Percentiles rank a stretch among this genome's conserved stretches.
phyloP scores from a whole-genome alignment of 805 yeast species.

The Torulaspora gathmanii region DNA sequence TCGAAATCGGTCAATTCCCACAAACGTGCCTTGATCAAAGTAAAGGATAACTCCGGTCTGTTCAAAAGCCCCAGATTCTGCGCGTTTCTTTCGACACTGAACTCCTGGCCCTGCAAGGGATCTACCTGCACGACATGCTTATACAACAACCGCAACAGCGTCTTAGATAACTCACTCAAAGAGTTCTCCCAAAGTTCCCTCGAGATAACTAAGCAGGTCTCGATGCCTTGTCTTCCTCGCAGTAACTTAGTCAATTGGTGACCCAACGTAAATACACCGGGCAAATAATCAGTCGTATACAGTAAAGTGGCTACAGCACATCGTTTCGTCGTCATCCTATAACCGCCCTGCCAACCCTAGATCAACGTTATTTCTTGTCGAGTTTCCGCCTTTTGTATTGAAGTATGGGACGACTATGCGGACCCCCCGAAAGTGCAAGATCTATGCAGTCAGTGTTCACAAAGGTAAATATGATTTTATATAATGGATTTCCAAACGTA shows the following conservation, averaged over 20 bases:
- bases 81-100: slow-evolving; percentile 18
- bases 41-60: slow-evolving; percentile 50
- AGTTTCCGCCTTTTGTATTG: neutral
- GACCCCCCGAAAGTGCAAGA: slow-evolving; percentile 1
- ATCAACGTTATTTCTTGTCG: neutral
- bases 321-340: slow-evolving; percentile 2
- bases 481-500: slow-evolving; percentile 7
- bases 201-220: slow-evolving; percentile 22
- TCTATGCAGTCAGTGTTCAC: neutral
- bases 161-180: slow-evolving; percentile 17
- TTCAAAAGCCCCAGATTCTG: slow-evolving; percentile 36
- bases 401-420: neutral
- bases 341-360: neutral
- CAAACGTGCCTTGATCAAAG: slow-evolving; percentile 47
- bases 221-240: slow-evolving; percentile 6
- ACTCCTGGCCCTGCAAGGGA: slow-evolving; percentile 20
- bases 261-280: slow-evolving; percentile 55
- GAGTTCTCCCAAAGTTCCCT: slow-evolving; percentile 17
- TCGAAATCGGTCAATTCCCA: slow-evolving; percentile 45
- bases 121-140: slow-evolving; percentile 31
- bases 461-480: slow-evolving; percentile 1
- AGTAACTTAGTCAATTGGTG: slow-evolving; percentile 31
- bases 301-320: slow-evolving; percentile 38
- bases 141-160: slow-evolving; percentile 20
- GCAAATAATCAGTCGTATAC: slow-evolving; percentile 48